Evolutionary conservation across 768 basidiomycete genomes (phyloP), one percentile per base, ranked within the genome.

Genomic region (Epithele typhae): DNA sequence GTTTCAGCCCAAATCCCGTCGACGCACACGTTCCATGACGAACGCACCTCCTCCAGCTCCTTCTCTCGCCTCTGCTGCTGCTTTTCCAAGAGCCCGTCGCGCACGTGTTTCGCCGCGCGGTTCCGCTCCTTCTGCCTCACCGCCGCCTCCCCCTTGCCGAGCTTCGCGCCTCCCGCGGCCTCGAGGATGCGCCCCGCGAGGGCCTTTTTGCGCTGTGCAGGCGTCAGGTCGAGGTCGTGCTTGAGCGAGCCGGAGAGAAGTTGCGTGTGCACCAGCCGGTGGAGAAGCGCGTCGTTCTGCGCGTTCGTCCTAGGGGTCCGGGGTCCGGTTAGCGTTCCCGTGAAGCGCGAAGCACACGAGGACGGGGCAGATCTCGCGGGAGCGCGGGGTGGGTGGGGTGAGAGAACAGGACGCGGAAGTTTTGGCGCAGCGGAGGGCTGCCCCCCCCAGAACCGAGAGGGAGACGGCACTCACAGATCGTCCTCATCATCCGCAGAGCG

Each of bases 181-280:
- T 92, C 90, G 37, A 88, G 59, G 14, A 92, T 72, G 37, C 90
- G 84, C 15, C 90, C 90, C 23, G 81, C 80, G 25, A 92, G 60
- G 0, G 88, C 87, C 61, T 83, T 90, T 33, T 77, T 77, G 25
- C 79, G 78, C 53, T 87, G 75, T 4, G 84, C 86, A 22, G 82
- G 76, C 15, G 77, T 74, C 44, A 87, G 57, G 46, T 81, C 61
- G 15, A 88, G 68, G 3, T 83, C 80, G 2, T 76, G 66, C 58
- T 81, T 73, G 7, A 84, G 63, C 5, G 86, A 87, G 9, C 85
- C 87, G 8, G 90, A 85, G 5, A 92, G 69, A 4, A 92, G 67
- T 52, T 83, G 75, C 0, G 89, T 91, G 60, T 92, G 90, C 14
- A 92, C 76, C 5, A 92, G 70, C 42, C 79, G 82, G 61, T 91